Evolutionary conservation across 345 rosid genomes (phyloP).

Genomic region (Hypericum perforatum): DNA sequence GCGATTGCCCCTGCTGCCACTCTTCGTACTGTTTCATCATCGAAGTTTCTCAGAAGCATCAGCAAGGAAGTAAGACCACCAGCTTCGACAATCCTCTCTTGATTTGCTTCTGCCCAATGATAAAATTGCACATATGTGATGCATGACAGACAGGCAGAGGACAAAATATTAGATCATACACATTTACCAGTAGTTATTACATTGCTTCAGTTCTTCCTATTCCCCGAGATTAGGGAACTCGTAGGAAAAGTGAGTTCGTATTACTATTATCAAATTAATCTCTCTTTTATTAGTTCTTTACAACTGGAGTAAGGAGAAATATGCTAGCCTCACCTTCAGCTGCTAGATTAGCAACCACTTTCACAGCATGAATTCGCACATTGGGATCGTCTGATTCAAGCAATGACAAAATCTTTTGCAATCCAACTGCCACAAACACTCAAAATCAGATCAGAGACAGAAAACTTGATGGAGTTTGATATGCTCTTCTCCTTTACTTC

Average conservation of each 20-base stretch:
- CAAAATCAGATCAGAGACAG: no score
- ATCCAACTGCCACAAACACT: constrained; percentile 15
- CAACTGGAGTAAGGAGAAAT: no score
- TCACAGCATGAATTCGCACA: constrained; percentile 25
- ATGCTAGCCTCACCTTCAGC: constrained; percentile 19
- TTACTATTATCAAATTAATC: no score
- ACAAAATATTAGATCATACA: neutral
- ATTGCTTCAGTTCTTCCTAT: no score
- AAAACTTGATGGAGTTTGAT: no score
- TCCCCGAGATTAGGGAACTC: no score
- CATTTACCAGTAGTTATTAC: no score
- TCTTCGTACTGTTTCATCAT: constrained; percentile 29
- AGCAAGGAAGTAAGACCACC: constrained; percentile 29
- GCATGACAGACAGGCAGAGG: neutral
- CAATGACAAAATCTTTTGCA: constrained; percentile 21
- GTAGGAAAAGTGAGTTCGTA: no score
- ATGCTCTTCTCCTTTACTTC: no score
- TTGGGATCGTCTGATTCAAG: constrained; percentile 26
- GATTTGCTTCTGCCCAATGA: constrained; percentile 20
- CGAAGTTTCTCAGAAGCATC: constrained; percentile 26
- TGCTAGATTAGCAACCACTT: constrained; percentile 27
- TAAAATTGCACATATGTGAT: neutral
- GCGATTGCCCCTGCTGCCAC: constrained; percentile 32
- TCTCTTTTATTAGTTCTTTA: no score
- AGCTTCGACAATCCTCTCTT: constrained; percentile 24